A percentile compares a stretch with the other conserved stretches of the same genome.
phyloP scores from a whole-genome alignment of 306 rosid species.

The Lathyrus aphaca region DNA sequence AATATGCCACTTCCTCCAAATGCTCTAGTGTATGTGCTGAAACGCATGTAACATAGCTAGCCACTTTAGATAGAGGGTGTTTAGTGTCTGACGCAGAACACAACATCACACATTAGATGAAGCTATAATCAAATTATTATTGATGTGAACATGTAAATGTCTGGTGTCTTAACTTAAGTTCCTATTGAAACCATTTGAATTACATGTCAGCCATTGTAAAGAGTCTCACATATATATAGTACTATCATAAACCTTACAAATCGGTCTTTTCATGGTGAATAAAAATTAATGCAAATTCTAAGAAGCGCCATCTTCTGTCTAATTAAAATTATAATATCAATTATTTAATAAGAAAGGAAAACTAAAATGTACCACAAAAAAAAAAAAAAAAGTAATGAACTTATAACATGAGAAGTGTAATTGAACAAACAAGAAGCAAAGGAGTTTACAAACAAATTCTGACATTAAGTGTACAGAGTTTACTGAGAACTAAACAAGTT shows the following conservation, averaged over 20 bases:
- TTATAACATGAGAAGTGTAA: not conserved
- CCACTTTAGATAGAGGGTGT: too few relatives aligned
- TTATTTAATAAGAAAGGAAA: not conserved
- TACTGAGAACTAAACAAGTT: not conserved
- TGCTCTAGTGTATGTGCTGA: not conserved
- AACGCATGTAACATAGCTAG: too few relatives aligned
- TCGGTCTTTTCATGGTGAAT: too few relatives aligned
- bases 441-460: not conserved
- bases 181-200: not conserved
- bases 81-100: too few relatives aligned
- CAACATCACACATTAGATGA: too few relatives aligned
- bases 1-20: not conserved
- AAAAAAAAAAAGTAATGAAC: not conserved
- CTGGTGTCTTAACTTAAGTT: too few relatives aligned
- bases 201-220: not conserved
- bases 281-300: too few relatives aligned
- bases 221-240: too few relatives aligned
- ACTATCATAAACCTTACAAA: too few relatives aligned
- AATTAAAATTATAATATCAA: not conserved
- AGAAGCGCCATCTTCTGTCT: too few relatives aligned
- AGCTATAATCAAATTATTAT: too few relatives aligned
- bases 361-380: not conserved
- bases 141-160: too few relatives aligned
- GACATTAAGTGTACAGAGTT: not conserved
- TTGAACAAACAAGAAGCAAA: not conserved